Percentiles rank a stretch among this genome's conserved stretches.
Conservation (phyloP, 1,284 basidiomycete genomes). For the Ganoderma resinaceum region DNA sequence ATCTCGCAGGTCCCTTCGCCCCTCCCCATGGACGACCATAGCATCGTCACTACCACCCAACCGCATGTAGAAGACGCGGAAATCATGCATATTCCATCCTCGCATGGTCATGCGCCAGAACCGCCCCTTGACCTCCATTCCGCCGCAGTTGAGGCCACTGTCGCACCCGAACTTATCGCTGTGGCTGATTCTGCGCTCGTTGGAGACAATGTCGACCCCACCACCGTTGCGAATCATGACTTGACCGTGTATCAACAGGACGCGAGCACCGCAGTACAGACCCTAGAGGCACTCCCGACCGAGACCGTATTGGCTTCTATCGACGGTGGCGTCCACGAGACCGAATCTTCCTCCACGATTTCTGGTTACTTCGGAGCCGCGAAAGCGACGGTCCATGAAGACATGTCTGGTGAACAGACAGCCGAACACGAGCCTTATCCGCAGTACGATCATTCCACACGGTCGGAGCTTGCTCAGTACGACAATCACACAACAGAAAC, state of each 20-base stretch:
- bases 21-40: conserved; percentile 14
- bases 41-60: neutral
- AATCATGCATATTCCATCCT: conserved; percentile 20
- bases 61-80: conserved; percentile 5
- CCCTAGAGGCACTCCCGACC: neutral
- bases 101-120: neutral
- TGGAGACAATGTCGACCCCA: neutral
- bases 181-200: neutral
- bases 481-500: neutral
- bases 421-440: neutral
- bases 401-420: neutral
- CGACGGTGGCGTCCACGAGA: neutral
- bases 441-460: neutral
- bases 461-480: neutral
- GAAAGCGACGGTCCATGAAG: neutral
- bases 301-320: neutral
- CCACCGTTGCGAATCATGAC: neutral
- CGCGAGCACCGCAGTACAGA: neutral
- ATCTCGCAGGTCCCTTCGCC: conserved; percentile 48
- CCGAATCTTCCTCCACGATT: neutral
- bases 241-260: neutral
- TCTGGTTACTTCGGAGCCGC: neutral
- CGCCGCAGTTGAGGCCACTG: neutral
- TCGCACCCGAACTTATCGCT: neutral
- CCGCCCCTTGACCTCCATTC: neutral